Percentiles rank a stretch among this genome's conserved stretches.
Conservation (phyloP, 1,284 basidiomycete genomes). For the Naganishia sp. region DNA sequence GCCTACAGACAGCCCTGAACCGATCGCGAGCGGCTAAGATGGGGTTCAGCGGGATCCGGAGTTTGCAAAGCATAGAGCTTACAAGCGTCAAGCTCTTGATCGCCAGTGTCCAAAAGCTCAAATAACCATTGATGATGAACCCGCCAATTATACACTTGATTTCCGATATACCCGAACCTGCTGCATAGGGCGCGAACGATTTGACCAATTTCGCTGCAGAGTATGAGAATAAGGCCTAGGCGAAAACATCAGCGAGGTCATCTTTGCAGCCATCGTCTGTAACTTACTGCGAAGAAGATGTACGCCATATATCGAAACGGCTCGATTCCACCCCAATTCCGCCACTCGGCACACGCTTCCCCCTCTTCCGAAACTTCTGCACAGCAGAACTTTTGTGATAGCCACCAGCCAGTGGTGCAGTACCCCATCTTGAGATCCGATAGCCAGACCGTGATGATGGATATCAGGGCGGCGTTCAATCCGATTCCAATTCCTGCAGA, state of each 20-base stretch:
- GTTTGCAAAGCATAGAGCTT: slow-evolving; percentile 42
- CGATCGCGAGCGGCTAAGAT: slow-evolving; percentile 87
- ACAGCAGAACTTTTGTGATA: slow-evolving; percentile 97
- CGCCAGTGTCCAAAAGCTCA: slow-evolving; percentile 82
- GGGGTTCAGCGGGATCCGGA: slow-evolving; percentile 14
- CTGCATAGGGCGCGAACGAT: slow-evolving; percentile 88
- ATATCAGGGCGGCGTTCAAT: slow-evolving; percentile 88
- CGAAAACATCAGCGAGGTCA: background rate
- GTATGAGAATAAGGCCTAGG: slow-evolving; percentile 74
- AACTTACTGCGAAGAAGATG: slow-evolving; percentile 79
- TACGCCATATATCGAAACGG: slow-evolving; percentile 81
- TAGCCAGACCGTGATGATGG: slow-evolving; percentile 96
- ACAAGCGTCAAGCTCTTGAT: slow-evolving; percentile 92
- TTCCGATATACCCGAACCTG: slow-evolving; percentile 97
- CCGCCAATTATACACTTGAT: slow-evolving; percentile 98
- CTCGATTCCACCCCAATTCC: slow-evolving; percentile 79
- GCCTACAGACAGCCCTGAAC: slow-evolving; percentile 93
- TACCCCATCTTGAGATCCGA: slow-evolving; percentile 97
- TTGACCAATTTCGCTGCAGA: slow-evolving; percentile 84
- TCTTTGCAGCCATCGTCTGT: background rate
- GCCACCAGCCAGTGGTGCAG: slow-evolving; percentile 96
- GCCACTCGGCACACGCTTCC: slow-evolving; percentile 88
- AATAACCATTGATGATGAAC: slow-evolving; percentile 93
- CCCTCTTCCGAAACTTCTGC: slow-evolving; percentile 72
- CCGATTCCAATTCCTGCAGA: slow-evolving; percentile 84